A percentile compares a stretch with the other conserved stretches of the same genome.
Evolutionary conservation across 306 rosid genomes (phyloP).

Genomic region (Sechiopsis laciniata): DNA sequence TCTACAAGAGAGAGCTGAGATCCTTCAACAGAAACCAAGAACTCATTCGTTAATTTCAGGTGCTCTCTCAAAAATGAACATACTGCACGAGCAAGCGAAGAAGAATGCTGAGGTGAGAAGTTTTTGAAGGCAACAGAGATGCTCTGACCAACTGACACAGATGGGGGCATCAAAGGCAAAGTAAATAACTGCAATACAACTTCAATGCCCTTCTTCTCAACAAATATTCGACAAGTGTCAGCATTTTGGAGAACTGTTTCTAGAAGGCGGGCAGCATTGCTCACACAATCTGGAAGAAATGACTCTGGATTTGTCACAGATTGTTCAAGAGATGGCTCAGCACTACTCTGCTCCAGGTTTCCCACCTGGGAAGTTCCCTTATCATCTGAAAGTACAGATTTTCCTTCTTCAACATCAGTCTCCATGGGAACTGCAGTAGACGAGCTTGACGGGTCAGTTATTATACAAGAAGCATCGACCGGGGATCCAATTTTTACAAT

Average conservation of each 20-base stretch:
- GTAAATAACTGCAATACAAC: constrained; percentile 79
- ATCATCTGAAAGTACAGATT: constrained; percentile 39
- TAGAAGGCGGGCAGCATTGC: constrained; percentile 82
- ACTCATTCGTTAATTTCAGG: constrained; percentile 80
- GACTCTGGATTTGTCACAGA: constrained; percentile 51
- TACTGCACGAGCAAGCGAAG: constrained; percentile 80
- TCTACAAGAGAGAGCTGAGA: constrained; percentile 70
- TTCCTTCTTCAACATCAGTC: constrained; percentile 70
- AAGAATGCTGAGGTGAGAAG: constrained; percentile 87
- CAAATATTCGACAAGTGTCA: constrained; percentile 86
- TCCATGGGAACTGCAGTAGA: constrained; percentile 87
- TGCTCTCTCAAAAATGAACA: constrained; percentile 78
- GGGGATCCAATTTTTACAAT: constrained; percentile 73
- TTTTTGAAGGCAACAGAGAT: constrained; percentile 85
- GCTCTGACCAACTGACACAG: constrained; percentile 75
- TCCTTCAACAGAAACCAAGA: constrained; percentile 67
- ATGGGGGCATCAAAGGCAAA: constrained; percentile 77
- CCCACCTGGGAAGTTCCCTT: constrained; percentile 55
- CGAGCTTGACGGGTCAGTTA: constrained; percentile 49
- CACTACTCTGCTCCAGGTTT: constrained; percentile 38
- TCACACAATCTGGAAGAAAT: constrained; percentile 77
- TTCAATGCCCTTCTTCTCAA: constrained; percentile 93
- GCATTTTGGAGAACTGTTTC: constrained; percentile 96
- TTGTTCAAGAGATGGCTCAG: constrained; percentile 57
- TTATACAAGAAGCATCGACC: constrained; percentile 39